Conservation (phyloP, 2,329 filamentous ascomycete species). For the Microcyclosporella mali region DNA sequence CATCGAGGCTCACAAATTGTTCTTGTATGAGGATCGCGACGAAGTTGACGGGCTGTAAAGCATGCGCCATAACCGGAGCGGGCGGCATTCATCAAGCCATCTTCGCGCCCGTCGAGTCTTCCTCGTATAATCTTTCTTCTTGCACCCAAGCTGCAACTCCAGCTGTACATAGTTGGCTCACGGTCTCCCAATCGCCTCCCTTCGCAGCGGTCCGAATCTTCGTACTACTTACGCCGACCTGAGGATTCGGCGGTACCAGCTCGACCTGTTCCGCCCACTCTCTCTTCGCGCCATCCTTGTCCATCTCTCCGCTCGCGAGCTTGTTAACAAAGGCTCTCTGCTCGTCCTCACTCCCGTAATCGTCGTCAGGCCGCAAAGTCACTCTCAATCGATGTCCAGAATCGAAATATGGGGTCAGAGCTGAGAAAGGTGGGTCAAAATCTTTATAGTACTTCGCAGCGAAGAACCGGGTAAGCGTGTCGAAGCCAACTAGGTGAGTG, state of each 20-base stretch:
- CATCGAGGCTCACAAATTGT: too few relatives aligned
- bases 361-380: constrained; percentile 55
- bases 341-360: constrained; percentile 52
- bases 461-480: constrained; percentile 68
- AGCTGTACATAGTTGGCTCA: constrained; percentile 51
- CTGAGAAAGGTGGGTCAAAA: constrained; percentile 43
- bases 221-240: constrained; percentile 52
- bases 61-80: too few relatives aligned
- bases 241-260: constrained; percentile 49
- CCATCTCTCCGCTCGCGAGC: constrained; percentile 44
- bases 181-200: constrained; percentile 39
- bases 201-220: constrained; percentile 55
- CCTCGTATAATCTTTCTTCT: constrained; percentile 50
- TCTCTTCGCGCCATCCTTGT: constrained; percentile 48
- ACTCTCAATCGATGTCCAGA: constrained; percentile 55
- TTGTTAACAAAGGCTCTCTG: constrained; percentile 51
- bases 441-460: constrained; percentile 67
- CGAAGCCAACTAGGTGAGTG: constrained; percentile 67
- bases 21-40: too few relatives aligned
- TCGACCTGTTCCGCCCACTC: constrained; percentile 58
- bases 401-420: constrained; percentile 58
- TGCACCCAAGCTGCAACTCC: constrained; percentile 55
- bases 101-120: constrained; percentile 26
- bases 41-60: too few relatives aligned
- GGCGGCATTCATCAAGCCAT: constrained; percentile 22